phyloP scores from a whole-genome alignment of 2,329 filamentous ascomycete species.

The Trichoderma koningii region DNA sequence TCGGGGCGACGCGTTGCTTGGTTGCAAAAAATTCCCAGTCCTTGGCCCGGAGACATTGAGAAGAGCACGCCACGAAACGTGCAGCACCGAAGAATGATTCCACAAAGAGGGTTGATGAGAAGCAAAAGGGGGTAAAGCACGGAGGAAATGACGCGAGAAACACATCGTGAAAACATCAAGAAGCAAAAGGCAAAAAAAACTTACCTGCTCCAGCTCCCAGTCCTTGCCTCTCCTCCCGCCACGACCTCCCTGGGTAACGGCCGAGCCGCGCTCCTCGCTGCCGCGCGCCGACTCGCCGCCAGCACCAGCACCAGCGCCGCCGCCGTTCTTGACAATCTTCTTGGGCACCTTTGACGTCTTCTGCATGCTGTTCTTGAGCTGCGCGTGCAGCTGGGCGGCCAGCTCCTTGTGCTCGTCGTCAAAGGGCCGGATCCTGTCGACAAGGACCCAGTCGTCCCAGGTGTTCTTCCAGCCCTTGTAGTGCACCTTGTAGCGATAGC shows the following conservation, averaged over 20 bases:
- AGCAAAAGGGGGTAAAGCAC: too few species aligned
- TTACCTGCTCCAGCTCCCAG: slow-evolving; percentile 79
- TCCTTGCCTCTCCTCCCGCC: slow-evolving; percentile 76
- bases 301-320: too few species aligned
- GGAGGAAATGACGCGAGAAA: too few species aligned
- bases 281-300: slow-evolving; percentile 59
- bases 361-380: slow-evolving; percentile 63
- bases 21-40: too few species aligned
- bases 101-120: too few species aligned
- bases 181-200: slow-evolving; percentile 33
- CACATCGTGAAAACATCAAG: too few species aligned
- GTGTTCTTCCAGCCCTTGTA: slow-evolving; percentile 99
- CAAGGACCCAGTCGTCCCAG: slow-evolving; percentile 98
- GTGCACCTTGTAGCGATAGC: slow-evolving; percentile 88
- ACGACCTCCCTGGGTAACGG: slow-evolving; percentile 61
- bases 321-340: slow-evolving; percentile 46
- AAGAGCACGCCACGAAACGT: too few species aligned
- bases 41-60: too few species aligned
- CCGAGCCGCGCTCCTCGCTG: slow-evolving; percentile 74
- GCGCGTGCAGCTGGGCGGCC: slow-evolving; percentile 70
- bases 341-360: slow-evolving; percentile 57
- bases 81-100: too few species aligned
- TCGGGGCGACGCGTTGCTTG: too few species aligned
- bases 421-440: slow-evolving; percentile 90
- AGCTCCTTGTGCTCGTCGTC: slow-evolving; percentile 94